Base-by-base conservation (phyloP, 495 filamentous ascomycete genomes). In the Penicillium herquei region DNA sequence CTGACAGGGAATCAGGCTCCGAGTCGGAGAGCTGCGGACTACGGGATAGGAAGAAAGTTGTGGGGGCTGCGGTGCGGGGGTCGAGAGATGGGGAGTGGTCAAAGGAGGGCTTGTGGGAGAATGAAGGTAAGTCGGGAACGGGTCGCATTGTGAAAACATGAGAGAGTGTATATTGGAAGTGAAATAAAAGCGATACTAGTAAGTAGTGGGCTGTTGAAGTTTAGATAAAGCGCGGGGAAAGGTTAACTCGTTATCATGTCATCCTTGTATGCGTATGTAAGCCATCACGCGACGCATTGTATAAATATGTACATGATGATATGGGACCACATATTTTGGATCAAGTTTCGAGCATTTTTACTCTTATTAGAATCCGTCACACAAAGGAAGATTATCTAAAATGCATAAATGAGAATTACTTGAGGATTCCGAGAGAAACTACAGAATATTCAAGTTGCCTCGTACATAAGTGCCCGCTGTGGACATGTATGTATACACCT, bases 1-100 rank as follows among this genome's bases (percentile, higher is more conserved):
- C 65, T 47, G 61, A 51, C 48, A 60, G 58, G 52, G 60, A 33
- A 45, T 64, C 67, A 55, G 64, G 37, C 32, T 73, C 62, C 40
- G 55, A 49, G 18, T 74, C 68, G 43, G 62, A 58, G 52, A 52
- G 49, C 57, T 68, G 49, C 39, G 61, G 56, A 46, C 41, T 69
- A 55, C 72, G 72, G 42, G 72, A 66, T 51, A 79, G 63, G 54
- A 81, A 80, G 66, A 81, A 81, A 46, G 76, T 78, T 47, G 75
- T 64, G 39, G 78, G 77, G 58, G 58, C 63, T 12, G 65, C 49
- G 49, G 44, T 69, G 68, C 67, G 73, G 70, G 71, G 66, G 58
- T 78, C 74, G 49, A 67, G 57, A 63, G 69, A 72, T 53, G 69
- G 66, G 54, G 72, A 70, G 48, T 60, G 62, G 31, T 67, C 68